Base-by-base conservation (phyloP, 2,329 filamentous ascomycete genomes). In the Falciphora oryzae region DNA sequence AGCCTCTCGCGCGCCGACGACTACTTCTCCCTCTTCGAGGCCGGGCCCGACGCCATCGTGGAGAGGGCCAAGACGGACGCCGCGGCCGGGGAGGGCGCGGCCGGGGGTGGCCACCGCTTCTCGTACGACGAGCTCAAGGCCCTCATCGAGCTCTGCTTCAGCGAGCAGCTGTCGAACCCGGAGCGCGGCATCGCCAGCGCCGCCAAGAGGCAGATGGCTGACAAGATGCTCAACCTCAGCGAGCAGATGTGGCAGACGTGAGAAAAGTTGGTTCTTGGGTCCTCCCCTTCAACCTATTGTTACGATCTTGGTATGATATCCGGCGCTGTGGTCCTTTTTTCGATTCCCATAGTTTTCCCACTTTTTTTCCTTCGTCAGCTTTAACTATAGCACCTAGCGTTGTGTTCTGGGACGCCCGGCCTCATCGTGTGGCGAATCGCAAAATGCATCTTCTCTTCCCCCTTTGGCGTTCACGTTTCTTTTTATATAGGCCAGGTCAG, bases 201-300 rank as follows among this genome's bases (percentile, higher is more conserved):
- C 66, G 90, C 89, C 3, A 87, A 85, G 79, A 81, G 89, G 72
- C 83, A 84, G 72, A 83, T 92, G 82, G 88, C 85, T 65, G 89
- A 91, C 70, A 88, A 89, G 78, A 74, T 91, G 71, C 75, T 90
- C 66, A 85, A 84, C 70, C 77, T 93, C 70, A 90, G 87, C 71
- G 90, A 93, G 79, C 82, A 87, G 70, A 86, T 90, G 85, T 91
- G 86, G 87, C 84, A 88, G 75, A 81, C 76, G 65, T 83, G 65
- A 65, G 63, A 50, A 53, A 11, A n/a, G 7, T n/a, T 5, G 18
- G 44, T n/a, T 11, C 6, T 11, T 53, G 44, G 22, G 18, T 50
- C 22, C 44, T 50, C 2, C 7, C 44, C 6, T n/a, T 50, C 2
- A n/a, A 5, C 44, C 44, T 50, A 7, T 50, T 53, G 5, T 53